phyloP scores from a whole-genome alignment of 768 basidiomycete genomes.

The Lactarius psammicola region DNA sequence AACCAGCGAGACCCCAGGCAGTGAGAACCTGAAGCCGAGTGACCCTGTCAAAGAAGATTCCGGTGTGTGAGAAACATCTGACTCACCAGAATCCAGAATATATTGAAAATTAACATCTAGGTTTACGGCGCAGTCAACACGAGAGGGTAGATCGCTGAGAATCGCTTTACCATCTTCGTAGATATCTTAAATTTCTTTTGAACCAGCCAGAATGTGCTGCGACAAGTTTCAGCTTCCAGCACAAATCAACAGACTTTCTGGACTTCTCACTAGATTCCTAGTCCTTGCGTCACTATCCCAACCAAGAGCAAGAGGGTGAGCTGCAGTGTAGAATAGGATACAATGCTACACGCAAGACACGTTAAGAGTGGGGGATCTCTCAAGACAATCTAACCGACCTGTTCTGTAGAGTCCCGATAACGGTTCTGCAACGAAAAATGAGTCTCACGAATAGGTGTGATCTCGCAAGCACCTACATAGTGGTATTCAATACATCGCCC shows the following conservation, averaged over 20 bases:
- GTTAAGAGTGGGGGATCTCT: background rate
- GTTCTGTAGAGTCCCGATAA: constrained; percentile 69
- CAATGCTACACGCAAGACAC: constrained; percentile 45
- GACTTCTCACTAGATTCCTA: constrained; percentile 68
- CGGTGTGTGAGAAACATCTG: background rate
- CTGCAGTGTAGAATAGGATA: constrained; percentile 70
- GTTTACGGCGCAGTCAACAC: background rate
- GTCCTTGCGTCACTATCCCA: constrained; percentile 59
- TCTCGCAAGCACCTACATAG: constrained; percentile 49
- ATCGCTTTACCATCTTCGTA: constrained; percentile 55
- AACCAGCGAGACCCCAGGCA: constrained; percentile 75
- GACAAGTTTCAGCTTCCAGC: background rate
- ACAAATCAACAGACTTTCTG: background rate
- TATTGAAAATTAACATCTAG: constrained; percentile 71
- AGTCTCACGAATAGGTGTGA: constrained; percentile 4
- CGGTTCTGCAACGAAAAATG: constrained; percentile 47
- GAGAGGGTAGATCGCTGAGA: background rate
- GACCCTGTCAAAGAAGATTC: background rate
- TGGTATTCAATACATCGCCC: constrained; percentile 75
- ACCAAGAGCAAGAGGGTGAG: constrained; percentile 65
- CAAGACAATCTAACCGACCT: constrained; percentile 40
- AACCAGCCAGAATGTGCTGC: constrained; percentile 63
- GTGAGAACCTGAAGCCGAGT: constrained; percentile 49
- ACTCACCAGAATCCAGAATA: constrained; percentile 65
- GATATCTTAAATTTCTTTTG: constrained; percentile 62